These are phyloP conservation scores for Skeletonema costatum DNA, from an alignment of 108 stramenopile genomes.

Conservation along the genomic window DNA sequence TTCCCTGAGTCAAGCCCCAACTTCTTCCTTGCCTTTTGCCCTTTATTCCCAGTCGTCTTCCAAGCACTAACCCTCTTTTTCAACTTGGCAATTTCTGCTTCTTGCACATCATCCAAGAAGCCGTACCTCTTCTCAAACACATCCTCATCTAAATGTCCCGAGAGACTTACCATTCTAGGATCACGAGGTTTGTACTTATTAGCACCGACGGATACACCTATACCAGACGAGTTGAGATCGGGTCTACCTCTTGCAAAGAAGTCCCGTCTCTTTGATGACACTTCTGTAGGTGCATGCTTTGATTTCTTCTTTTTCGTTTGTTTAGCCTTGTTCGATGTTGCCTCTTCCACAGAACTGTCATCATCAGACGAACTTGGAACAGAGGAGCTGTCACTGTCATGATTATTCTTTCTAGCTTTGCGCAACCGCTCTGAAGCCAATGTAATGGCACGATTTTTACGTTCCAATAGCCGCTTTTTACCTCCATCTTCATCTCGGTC, in stretches of 20 bases:
- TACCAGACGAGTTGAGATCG: slow-evolving; percentile 70
- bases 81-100: slow-evolving; percentile 72
- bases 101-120: slow-evolving; percentile 76
- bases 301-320: slow-evolving; percentile 44
- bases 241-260: slow-evolving; percentile 66
- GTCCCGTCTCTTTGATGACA: slow-evolving; percentile 76
- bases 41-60: slow-evolving; percentile 73
- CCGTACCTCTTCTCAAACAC: slow-evolving; percentile 76
- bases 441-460: slow-evolving; percentile 42
- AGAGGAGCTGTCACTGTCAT: neutral
- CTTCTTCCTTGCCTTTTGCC: slow-evolving; percentile 64
- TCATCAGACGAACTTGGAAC: neutral
- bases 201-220: slow-evolving; percentile 86
- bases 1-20: slow-evolving; percentile 58
- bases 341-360: slow-evolving; percentile 10
- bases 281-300: slow-evolving; percentile 83
- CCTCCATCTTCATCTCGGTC: slow-evolving; percentile 16
- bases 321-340: neutral
- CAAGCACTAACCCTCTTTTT: slow-evolving; percentile 66
- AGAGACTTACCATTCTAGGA: slow-evolving; percentile 72
- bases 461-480: slow-evolving; percentile 22
- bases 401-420: neutral
- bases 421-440: slow-evolving; percentile 41
- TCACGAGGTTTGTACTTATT: slow-evolving; percentile 83
- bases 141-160: slow-evolving; percentile 76